Percentiles rank a stretch among this genome's conserved stretches.
These are phyloP conservation scores for Fusarium sp. DNA, from an alignment of 2,329 filamentous ascomycete species.

Conservation along the genomic window DNA sequence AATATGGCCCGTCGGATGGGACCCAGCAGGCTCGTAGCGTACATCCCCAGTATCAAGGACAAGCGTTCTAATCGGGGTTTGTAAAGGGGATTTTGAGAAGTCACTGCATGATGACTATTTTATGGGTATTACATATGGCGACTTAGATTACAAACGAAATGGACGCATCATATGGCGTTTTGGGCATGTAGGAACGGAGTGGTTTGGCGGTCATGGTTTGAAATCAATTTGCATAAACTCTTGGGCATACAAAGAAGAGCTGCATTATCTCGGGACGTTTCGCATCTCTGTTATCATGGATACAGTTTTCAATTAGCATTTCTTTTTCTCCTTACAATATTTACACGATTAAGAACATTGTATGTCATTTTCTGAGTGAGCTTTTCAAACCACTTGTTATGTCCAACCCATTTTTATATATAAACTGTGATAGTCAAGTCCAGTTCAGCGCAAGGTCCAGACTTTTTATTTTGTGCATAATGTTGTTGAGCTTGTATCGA, in stretches of 20 bases:
- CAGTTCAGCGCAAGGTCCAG: neutral
- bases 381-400: neutral
- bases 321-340: neutral
- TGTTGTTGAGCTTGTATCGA: neutral
- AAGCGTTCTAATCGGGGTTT: slow-evolving; percentile 47
- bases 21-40: slow-evolving; percentile 36
- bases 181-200: slow-evolving; percentile 21
- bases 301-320: slow-evolving; percentile 13
- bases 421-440: neutral
- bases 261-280: slow-evolving; percentile 14
- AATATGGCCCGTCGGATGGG: slow-evolving; percentile 43
- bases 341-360: neutral
- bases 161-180: slow-evolving; percentile 36
- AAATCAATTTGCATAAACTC: slow-evolving; percentile 30
- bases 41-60: slow-evolving; percentile 52
- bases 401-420: neutral
- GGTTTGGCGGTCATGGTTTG: slow-evolving; percentile 21
- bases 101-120: neutral
- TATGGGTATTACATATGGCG: slow-evolving; percentile 21
- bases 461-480: neutral
- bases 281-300: slow-evolving; percentile 18
- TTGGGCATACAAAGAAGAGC: slow-evolving; percentile 23
- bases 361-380: neutral
- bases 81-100: neutral
- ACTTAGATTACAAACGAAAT: slow-evolving; percentile 28